A percentile compares a stretch with the other conserved stretches of the same genome.
Evolutionary conservation across 768 basidiomycete species (phyloP).

Genomic region (Punctularia strigosozonata): DNA sequence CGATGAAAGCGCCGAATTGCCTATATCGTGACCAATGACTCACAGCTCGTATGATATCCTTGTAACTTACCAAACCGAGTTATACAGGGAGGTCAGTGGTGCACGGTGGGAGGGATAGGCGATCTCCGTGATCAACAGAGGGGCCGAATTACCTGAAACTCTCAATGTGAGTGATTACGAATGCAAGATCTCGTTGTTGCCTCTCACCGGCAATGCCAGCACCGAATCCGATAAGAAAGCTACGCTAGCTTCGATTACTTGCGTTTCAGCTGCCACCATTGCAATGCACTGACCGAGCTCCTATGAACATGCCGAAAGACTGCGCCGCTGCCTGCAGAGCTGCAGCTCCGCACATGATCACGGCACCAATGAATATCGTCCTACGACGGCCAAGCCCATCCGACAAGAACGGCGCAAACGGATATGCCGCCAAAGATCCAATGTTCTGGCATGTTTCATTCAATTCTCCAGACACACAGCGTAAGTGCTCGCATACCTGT

Average conservation of each 20-base stretch:
- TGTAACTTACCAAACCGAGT: conserved; percentile 16
- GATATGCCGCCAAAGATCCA: conserved; percentile 16
- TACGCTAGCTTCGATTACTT: background rate
- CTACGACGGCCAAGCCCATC: conserved; percentile 19
- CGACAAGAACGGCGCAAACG: conserved; percentile 18
- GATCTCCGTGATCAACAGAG: conserved; percentile 29
- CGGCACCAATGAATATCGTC: conserved; percentile 19
- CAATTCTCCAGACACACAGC: background rate
- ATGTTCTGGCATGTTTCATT: conserved; percentile 12
- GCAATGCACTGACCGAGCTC: conserved; percentile 16
- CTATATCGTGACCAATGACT: too few relatives aligned
- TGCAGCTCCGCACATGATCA: conserved; percentile 21
- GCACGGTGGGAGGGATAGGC: conserved; percentile 31
- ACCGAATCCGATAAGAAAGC: conserved; percentile 19
- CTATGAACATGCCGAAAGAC: conserved; percentile 22
- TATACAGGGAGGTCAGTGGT: conserved; percentile 21
- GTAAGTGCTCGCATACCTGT: conserved; percentile 7
- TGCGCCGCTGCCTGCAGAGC: conserved; percentile 20
- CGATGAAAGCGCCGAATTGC: too few relatives aligned
- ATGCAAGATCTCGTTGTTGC: too few relatives aligned
- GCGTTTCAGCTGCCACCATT: conserved; percentile 3
- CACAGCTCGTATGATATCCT: too few relatives aligned
- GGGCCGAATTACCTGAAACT: too few relatives aligned
- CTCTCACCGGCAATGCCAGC: conserved; percentile 18
- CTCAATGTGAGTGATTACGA: too few relatives aligned